These are phyloP conservation scores for Starmerella kuoi DNA, from an alignment of 805 yeast genomes.

Conservation along the genomic window DNA sequence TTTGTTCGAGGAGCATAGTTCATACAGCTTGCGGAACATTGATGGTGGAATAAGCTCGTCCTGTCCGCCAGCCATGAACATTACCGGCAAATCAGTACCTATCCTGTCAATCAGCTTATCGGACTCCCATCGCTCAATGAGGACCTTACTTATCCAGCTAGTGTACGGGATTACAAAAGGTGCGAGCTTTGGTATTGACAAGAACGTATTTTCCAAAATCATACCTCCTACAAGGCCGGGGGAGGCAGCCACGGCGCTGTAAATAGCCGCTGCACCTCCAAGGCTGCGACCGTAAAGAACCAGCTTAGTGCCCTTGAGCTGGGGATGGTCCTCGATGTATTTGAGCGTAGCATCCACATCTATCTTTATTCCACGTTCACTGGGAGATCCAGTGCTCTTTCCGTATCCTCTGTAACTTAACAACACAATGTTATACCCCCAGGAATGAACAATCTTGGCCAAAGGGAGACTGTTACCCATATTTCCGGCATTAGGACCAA, in stretches of 20 bases:
- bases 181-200: conserved; percentile 57
- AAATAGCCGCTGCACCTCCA: conserved; percentile 90
- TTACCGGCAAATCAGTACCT: conserved; percentile 45
- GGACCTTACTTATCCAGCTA: conserved; percentile 30
- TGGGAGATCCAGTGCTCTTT: conserved; percentile 57
- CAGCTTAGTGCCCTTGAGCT: conserved; percentile 41
- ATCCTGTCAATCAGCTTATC: conserved; percentile 45
- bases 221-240: conserved; percentile 45
- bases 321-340: conserved; percentile 43
- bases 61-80: conserved; percentile 56
- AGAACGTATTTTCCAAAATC: conserved; percentile 76
- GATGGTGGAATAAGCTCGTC: conserved; percentile 89
- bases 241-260: conserved; percentile 47
- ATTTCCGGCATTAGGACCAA: conserved; percentile 92
- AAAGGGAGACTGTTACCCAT: conserved; percentile 84
- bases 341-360: conserved; percentile 68
- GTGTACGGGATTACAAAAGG: conserved; percentile 31
- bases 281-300: conserved; percentile 77
- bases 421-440: conserved; percentile 66
- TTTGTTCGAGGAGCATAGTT: conserved; percentile 37
- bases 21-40: conserved; percentile 57
- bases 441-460: conserved; percentile 52
- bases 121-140: conserved; percentile 76
- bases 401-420: conserved; percentile 92
- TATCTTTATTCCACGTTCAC: conserved; percentile 64